A percentile compares a stretch with the other conserved stretches of the same genome.
phyloP scores from a whole-genome alignment of 805 yeast genomes.

The Yarrowia yakushimensis region DNA sequence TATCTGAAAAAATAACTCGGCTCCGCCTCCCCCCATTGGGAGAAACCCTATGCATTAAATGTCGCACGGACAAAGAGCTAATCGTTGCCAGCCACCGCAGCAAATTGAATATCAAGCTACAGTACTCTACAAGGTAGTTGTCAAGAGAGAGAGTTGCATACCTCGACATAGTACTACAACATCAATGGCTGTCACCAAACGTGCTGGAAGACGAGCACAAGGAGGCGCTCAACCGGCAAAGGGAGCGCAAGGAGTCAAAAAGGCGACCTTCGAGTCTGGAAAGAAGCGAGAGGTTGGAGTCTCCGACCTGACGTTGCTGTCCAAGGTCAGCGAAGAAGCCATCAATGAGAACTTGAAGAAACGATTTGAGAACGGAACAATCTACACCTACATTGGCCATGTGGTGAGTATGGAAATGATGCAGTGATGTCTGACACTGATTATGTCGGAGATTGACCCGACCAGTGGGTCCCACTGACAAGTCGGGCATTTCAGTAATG shows the following conservation, averaged over 20 bases:
- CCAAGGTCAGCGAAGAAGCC: constrained; percentile 85
- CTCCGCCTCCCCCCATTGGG: constrained; percentile 23
- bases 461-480: neutral
- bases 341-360: constrained; percentile 88
- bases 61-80: constrained; percentile 25
- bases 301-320: constrained; percentile 83
- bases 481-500: neutral
- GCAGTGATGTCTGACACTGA: neutral
- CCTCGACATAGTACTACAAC: neutral
- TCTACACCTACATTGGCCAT: constrained; percentile 52
- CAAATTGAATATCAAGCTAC: constrained; percentile 18
- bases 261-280: constrained; percentile 83
- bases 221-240: constrained; percentile 46
- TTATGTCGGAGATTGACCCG: neutral
- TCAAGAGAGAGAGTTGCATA: neutral
- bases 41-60: constrained; percentile 23
- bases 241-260: constrained; percentile 58
- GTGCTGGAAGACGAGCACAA: constrained; percentile 59
- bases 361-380: constrained; percentile 82
- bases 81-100: constrained; percentile 26
- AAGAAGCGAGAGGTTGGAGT: constrained; percentile 98
- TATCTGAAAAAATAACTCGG: constrained; percentile 17
- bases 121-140: too few species aligned
- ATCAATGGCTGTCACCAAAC: constrained; percentile 70
- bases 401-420: constrained; percentile 34